Percentiles rank a stretch among this genome's conserved stretches.
Evolutionary conservation across 352 stramenopile species (phyloP).

Genomic region (Globisporangium splendens): DNA sequence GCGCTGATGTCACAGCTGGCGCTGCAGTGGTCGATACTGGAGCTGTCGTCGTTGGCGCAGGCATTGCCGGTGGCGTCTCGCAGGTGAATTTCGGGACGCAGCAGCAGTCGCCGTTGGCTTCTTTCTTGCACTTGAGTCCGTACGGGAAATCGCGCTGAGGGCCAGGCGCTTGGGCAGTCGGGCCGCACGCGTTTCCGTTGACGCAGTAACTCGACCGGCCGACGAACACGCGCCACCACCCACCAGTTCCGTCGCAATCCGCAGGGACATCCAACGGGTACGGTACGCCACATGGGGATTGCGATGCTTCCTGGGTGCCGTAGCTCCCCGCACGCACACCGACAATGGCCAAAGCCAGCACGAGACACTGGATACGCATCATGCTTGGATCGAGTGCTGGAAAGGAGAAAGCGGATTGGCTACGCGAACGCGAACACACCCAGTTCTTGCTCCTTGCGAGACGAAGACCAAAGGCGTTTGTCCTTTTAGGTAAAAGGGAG

Average conservation of each 20-base stretch:
- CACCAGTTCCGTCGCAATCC: not conserved
- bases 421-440: not conserved
- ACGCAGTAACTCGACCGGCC: conserved; percentile 1
- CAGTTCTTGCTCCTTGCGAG: not conserved
- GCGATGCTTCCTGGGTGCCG: not conserved
- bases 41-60: not conserved
- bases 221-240: not conserved
- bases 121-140: conserved; percentile 1
- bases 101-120: not conserved
- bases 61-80: not conserved
- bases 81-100: not conserved
- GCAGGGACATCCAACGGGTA: not conserved
- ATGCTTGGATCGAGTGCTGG: not conserved
- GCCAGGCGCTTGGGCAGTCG: not conserved
- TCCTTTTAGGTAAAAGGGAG: conserved; percentile 10
- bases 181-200: not conserved
- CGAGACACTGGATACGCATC: conserved; percentile 1
- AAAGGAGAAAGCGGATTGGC: not conserved
- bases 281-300: not conserved
- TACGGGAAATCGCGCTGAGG: conserved; percentile 1
- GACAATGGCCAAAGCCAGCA: conserved; percentile 1
- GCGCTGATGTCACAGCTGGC: not conserved
- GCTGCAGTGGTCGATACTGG: not conserved
- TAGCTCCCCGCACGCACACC: not conserved
- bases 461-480: not conserved